These are phyloP conservation scores for Hemileccinum rubropunctum DNA, from an alignment of 768 basidiomycete genomes.

Conservation along the genomic window DNA sequence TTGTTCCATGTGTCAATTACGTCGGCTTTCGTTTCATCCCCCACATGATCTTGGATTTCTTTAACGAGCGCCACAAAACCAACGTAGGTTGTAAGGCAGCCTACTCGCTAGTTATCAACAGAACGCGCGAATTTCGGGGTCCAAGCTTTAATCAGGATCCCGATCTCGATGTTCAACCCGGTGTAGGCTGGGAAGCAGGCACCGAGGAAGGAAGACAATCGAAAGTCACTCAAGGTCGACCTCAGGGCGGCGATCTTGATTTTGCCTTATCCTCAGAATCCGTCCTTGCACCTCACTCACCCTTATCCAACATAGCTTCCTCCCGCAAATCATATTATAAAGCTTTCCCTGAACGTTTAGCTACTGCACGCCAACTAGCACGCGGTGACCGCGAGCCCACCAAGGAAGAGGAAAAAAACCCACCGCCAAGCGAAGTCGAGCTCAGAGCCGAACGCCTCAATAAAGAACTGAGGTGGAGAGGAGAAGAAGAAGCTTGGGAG, in stretches of 20 bases:
- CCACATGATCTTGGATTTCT: constrained; percentile 88
- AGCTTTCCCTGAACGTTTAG: constrained; percentile 61
- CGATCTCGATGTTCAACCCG: constrained; percentile 17
- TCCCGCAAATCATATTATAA: constrained; percentile 77
- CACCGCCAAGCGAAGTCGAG: constrained; percentile 86
- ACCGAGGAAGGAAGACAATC: constrained; percentile 8
- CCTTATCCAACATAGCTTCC: constrained; percentile 59
- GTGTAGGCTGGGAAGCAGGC: constrained; percentile 1
- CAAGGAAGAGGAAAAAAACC: constrained; percentile 72
- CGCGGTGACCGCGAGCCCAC: constrained; percentile 79
- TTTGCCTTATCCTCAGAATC: constrained; percentile 67
- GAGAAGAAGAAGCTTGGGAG: constrained; percentile 76
- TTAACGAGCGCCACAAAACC: constrained; percentile 85
- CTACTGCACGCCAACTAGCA: constrained; percentile 71
- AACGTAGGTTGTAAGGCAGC: constrained; percentile 78
- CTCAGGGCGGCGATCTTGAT: constrained; percentile 59
- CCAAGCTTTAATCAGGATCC: constrained; percentile 21
- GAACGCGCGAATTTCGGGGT: constrained; percentile 58
- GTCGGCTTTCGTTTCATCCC: constrained; percentile 85
- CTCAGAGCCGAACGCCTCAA: constrained; percentile 83
- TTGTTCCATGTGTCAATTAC: constrained; percentile 71
- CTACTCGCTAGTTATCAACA: constrained; percentile 62
- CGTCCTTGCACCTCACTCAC: constrained; percentile 65
- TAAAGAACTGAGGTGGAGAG: constrained; percentile 86
- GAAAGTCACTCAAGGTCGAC: not conserved